Base-by-base conservation (phyloP, 2,329 filamentous ascomycete species). In the Anisogramma anomala region DNA sequence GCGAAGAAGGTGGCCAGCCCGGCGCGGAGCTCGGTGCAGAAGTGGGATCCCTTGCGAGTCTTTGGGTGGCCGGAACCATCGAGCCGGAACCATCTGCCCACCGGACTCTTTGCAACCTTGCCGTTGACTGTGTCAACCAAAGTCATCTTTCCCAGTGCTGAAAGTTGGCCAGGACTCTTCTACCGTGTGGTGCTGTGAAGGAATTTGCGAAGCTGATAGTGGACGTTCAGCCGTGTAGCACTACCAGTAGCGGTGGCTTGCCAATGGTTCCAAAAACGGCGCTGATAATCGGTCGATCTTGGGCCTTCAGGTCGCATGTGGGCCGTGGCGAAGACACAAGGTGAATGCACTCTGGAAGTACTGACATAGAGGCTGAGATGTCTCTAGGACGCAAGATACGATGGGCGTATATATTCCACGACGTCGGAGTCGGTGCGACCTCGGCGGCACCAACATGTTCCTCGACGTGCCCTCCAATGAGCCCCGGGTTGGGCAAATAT, bases 21-120 rank as follows among this genome's bases (percentile, higher is more conserved):
- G 45, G 83, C 86, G 47, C 86, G 80, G 40, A 93, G 68, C 63
- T 94, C 86, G 36, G 85, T 93, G 53, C 84, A 77, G 66, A 93
- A 93, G 52, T 72, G 71, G 23, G 84, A 81, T 17, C 79, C 79
- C 56, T 84, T 81, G 39, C 84, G 77, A 46, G 27, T 39, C 18
- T 51, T 57, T 47, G 54, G 45, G 32, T 89, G 83, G 53, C 84
- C 84, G 28, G 75, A 86, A 50, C 83, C 83, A 48, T 93, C 84
- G 30, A 94, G 74, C 50, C 77, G 75, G 63, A 94, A 94, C 66
- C 79, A 83, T 50, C 69, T 67, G 48, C 84, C 84, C 45, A 86
- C 69, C 25, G 69, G 59, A 55, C 78, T 79, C 48, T 63, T 65
- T 46, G 82, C 84, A 50, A 87, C 71, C 46, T 64, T 68, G 48